phyloP scores from a whole-genome alignment of 345 rosid species.

The sweet orange (Citrus sinensis) region DNA sequence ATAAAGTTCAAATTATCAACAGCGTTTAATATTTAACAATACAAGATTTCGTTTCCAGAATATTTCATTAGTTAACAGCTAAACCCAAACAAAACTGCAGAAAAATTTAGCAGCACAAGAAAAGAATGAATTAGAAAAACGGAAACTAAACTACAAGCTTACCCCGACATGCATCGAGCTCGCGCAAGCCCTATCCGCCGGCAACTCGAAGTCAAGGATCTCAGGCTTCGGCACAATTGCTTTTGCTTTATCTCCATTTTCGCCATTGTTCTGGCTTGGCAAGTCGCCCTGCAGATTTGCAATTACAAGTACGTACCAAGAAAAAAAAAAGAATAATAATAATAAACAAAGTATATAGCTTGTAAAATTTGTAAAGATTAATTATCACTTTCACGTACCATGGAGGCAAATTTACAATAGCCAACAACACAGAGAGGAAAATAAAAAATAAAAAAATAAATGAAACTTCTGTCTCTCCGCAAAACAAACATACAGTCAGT shows the following conservation, averaged over 20 bases:
- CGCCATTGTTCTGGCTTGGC: slow-evolving; percentile 17
- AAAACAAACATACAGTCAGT: neutral
- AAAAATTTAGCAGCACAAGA: neutral
- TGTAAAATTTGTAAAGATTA: neutral
- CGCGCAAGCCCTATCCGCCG: slow-evolving; percentile 25
- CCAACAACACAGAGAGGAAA: no score
- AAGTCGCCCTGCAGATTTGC: slow-evolving; percentile 28
- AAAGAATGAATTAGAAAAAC: neutral
- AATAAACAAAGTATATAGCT: neutral
- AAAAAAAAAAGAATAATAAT: neutral
- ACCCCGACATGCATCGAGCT: slow-evolving; percentile 43
- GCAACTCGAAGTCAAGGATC: slow-evolving; percentile 50
- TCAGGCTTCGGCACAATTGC: slow-evolving; percentile 55
- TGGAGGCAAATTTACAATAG: neutral
- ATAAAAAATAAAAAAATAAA: neutral
- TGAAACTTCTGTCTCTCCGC: neutral
- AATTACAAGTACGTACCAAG: neutral
- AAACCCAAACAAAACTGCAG: neutral
- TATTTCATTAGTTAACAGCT: neutral
- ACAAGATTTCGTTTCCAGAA: neutral
- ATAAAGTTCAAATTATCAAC: neutral
- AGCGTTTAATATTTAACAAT: neutral
- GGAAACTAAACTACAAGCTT: neutral
- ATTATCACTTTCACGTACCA: neutral
- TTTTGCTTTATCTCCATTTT: slow-evolving; percentile 10